phyloP scores from a whole-genome alignment of 192 early-diverging fungal species.

The Coemansia sp. region DNA sequence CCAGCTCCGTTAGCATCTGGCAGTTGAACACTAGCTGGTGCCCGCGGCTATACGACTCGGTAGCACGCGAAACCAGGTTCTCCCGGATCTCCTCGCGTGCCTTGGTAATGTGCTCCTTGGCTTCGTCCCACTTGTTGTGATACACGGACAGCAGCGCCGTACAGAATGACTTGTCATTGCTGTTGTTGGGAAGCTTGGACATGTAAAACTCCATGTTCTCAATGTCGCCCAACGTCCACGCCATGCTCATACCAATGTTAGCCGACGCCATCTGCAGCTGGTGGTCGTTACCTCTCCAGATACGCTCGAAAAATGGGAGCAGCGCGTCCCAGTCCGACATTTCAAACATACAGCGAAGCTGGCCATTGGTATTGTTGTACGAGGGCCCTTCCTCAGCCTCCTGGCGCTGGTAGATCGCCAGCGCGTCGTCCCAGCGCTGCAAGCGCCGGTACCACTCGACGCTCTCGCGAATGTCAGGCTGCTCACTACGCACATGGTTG shows the following conservation, averaged over 20 bases:
- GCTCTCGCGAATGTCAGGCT: constrained; percentile 76
- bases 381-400: constrained; percentile 54
- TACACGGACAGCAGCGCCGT: constrained; percentile 84
- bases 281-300: constrained; percentile 63
- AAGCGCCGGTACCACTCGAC: constrained; percentile 93
- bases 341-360: constrained; percentile 89
- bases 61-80: constrained; percentile 78
- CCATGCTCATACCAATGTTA: constrained; percentile 81
- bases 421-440: constrained; percentile 89
- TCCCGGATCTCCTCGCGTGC: constrained; percentile 84
- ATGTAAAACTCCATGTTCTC: constrained; percentile 92
- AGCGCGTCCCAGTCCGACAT: constrained; percentile 92
- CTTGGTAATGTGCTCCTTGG: constrained; percentile 73
- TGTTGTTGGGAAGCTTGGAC: constrained; percentile 66
- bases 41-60: constrained; percentile 91
- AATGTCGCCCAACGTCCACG: constrained; percentile 90
- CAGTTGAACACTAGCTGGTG: constrained; percentile 84
- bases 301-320: constrained; percentile 71
- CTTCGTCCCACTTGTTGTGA: constrained; percentile 74
- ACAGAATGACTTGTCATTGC: constrained; percentile 77
- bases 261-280: constrained; percentile 77
- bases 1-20: constrained; percentile 96
- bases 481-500: constrained; percentile 75
- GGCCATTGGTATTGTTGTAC: constrained; percentile 66
- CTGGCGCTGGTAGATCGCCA: constrained; percentile 79